Evolutionary conservation across 1,284 basidiomycete species (phyloP), one percentile per base, ranked within the genome.

Genomic region (Ceratobasidium sp.): DNA sequence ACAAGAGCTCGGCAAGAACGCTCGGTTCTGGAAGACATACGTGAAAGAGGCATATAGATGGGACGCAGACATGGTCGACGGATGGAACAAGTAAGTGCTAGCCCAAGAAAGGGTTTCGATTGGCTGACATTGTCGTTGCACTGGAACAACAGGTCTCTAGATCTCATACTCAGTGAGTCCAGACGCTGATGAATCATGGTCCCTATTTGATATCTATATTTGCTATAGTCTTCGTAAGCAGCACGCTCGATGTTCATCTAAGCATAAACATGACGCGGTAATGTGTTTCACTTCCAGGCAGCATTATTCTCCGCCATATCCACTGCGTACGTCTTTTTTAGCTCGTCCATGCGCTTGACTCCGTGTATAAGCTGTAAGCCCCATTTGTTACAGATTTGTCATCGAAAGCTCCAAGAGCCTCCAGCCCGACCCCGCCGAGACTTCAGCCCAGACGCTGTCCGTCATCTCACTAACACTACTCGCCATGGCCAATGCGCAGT

Each of bases 71-170:
- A 7, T 59, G 38, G 56, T 59, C 23, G 38, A 71, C 1, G 68
- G 56, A 13, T 71, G 68, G 68, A 44, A 71, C 23, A 40, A 23
- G 68, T 71, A 4, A n/a, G n/a, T n/a, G n/a, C n/a, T n/a, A n/a
- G n/a, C n/a, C n/a, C n/a, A n/a, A n/a, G 83, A 95, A 97, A 80
- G 94, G n/a, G n/a, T n/a, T n/a, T n/a, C n/a, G n/a, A n/a, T n/a
- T n/a, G 13, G 17, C 9, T 52, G 48, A 52, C n/a, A n/a, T 10
- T n/a, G 48, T 52, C 10, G 10, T 52, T 52, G n/a, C n/a, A 12
- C 48, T 10, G 48, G n/a, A 52, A 52, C n/a, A 12, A n/a, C n/a
- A 52, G 48, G n/a, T 52, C 48, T 10, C 48, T 52, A n/a, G 48
- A 52, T 52, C 12, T 52, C n/a, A 52, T 52, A 52, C 48, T 28